phyloP scores from a whole-genome alignment of 345 rosid species.

The Eucalyptus sp. region DNA sequence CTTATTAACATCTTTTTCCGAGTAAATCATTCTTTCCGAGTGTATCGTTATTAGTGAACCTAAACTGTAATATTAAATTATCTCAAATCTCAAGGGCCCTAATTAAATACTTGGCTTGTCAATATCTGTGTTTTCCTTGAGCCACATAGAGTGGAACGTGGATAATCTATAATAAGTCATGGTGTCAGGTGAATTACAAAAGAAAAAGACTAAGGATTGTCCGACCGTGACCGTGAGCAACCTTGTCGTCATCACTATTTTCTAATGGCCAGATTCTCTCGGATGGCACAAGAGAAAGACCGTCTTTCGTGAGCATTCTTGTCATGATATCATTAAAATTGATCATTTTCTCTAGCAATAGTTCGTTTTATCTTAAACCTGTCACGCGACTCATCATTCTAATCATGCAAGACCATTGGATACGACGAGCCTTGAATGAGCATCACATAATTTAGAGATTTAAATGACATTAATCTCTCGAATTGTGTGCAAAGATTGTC shows the following conservation, averaged over 20 bases:
- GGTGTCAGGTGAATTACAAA: neutral
- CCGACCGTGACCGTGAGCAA: neutral
- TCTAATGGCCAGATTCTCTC: neutral
- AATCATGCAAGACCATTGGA: neutral
- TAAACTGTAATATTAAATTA: neutral
- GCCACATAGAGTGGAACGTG: neutral
- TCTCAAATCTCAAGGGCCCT: neutral
- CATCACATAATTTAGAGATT: neutral
- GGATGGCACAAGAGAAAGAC: neutral
- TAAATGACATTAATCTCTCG: rapidly evolving
- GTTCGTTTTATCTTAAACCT: neutral
- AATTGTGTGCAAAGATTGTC: neutral
- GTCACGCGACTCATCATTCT: rapidly evolving
- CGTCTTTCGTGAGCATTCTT: neutral
- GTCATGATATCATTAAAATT: neutral
- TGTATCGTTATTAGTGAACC: neutral
- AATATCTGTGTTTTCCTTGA: neutral
- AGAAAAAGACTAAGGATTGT: neutral
- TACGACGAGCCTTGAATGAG: neutral
- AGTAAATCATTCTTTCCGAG: neutral
- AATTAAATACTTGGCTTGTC: neutral
- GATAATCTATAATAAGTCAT: neutral
- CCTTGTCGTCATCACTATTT: neutral
- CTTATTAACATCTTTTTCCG: neutral
- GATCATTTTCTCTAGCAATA: neutral